A percentile compares a stretch with the other conserved stretches of the same genome.
These are phyloP conservation scores for Phytophthora syringae DNA, from an alignment of 352 stramenopile species.

Conservation along the genomic window DNA sequence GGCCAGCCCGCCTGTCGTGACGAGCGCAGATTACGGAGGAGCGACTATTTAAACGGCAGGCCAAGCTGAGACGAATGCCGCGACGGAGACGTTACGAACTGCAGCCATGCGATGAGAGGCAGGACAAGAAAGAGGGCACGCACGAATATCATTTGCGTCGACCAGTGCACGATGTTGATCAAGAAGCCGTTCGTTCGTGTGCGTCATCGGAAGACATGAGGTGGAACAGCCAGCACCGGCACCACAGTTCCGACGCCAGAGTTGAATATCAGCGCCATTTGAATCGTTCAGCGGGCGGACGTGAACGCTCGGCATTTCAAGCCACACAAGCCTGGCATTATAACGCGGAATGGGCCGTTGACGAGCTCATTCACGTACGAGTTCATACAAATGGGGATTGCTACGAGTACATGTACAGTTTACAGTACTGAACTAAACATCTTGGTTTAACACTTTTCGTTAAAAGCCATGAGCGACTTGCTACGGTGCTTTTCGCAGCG, in stretches of 20 bases:
- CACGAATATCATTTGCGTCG: slow-evolving; percentile 33
- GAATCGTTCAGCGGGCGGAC: background rate
- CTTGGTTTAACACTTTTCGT: too few relatives aligned
- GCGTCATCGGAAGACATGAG: slow-evolving; percentile 10
- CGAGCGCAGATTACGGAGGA: slow-evolving; percentile 30
- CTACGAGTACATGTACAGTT: too few relatives aligned
- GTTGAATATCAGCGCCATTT: slow-evolving; percentile 2
- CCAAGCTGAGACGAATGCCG: slow-evolving; percentile 23
- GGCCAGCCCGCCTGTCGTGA: slow-evolving; percentile 19
- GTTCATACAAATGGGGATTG: too few relatives aligned
- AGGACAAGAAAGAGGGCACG: slow-evolving; percentile 24
- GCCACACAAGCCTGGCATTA: too few relatives aligned
- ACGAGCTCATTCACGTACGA: too few relatives aligned
- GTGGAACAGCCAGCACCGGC: slow-evolving; percentile 16
- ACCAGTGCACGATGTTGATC: slow-evolving; percentile 8
- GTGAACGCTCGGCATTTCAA: too few relatives aligned
- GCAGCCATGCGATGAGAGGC: slow-evolving; percentile 24
- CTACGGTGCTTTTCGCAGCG: background rate
- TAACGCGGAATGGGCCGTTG: too few relatives aligned
- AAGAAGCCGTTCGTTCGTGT: slow-evolving; percentile 19
- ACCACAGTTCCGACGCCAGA: slow-evolving; percentile 2
- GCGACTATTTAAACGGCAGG: slow-evolving; percentile 22
- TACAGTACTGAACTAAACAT: too few relatives aligned
- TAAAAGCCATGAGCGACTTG: too few relatives aligned
- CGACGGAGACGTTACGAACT: slow-evolving; percentile 35